phyloP scores from a whole-genome alignment of 352 stramenopile species.

The Pythium grandisporangium region DNA sequence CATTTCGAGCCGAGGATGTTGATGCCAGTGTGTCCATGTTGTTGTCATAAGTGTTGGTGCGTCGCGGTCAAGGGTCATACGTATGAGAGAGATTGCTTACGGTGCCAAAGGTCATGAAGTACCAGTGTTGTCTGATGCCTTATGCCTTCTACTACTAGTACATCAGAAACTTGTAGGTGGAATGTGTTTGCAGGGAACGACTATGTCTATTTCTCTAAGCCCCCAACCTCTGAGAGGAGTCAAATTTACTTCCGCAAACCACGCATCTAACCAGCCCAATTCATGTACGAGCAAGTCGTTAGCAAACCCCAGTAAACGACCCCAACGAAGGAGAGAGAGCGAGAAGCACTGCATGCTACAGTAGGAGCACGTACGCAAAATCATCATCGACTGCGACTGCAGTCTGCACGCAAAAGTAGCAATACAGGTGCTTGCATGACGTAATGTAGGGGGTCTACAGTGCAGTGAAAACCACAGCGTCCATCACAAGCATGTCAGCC shows the following conservation, averaged over 20 bases:
- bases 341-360: neutral
- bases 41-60: no score
- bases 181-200: no score
- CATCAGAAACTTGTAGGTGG: no score
- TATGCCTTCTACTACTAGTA: no score
- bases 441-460: conserved; percentile 80
- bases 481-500: no score
- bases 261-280: conserved; percentile 31
- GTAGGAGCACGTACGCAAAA: conserved; percentile 36
- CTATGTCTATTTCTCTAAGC: no score
- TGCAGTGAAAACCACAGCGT: neutral
- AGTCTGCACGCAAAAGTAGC: conserved; percentile 81
- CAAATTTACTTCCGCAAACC: conserved; percentile 52
- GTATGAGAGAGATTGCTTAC: no score
- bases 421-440: conserved; percentile 81
- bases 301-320: neutral
- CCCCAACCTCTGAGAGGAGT: conserved; percentile 47
- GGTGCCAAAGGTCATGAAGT: no score
- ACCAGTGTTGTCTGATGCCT: no score
- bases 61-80: no score
- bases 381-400: conserved; percentile 59
- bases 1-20: no score
- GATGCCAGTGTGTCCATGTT: no score
- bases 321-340: neutral
- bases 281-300: neutral